Evolutionary conservation across 768 basidiomycete genomes (phyloP).

Genomic region (Termitomyces sp.): DNA sequence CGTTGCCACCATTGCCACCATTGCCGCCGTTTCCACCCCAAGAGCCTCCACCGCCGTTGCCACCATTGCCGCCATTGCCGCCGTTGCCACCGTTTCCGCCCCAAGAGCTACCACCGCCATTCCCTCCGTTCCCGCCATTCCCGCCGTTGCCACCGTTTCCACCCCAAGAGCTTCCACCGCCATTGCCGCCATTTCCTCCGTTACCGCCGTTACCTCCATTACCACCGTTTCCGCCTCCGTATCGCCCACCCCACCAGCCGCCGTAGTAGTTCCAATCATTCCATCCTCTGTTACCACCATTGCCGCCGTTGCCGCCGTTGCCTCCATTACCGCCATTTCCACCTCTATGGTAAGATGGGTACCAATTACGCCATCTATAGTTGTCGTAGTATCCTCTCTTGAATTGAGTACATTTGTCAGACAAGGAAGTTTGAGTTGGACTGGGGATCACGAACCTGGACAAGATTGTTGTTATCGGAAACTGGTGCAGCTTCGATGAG

Average conservation of each 20-base stretch:
- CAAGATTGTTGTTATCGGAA: not conserved
- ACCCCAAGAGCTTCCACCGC: not conserved
- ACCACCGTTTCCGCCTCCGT: too few relatives aligned
- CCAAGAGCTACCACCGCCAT: not conserved
- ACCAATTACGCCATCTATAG: not conserved
- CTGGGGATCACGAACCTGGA: not conserved
- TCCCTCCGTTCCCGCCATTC: not conserved
- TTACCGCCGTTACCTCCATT: not conserved
- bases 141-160: not conserved
- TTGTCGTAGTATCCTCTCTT: not conserved
- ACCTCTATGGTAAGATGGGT: not conserved
- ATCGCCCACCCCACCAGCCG: too few relatives aligned
- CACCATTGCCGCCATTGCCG: not conserved
- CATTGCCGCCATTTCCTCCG: not conserved
- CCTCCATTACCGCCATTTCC: not conserved
- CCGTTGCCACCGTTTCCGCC: not conserved
- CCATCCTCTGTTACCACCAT: not conserved
- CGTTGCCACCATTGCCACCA: too few relatives aligned
- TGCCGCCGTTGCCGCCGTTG: not conserved
- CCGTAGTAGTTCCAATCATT: too few relatives aligned
- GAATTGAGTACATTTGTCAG: too few relatives aligned
- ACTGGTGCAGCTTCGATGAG: not conserved
- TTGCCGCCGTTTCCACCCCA: too few relatives aligned
- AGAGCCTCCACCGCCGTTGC: not conserved
- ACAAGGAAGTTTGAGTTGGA: not conserved